phyloP scores from a whole-genome alignment of 1,284 basidiomycete genomes.

The Leccinum pachyderme region DNA sequence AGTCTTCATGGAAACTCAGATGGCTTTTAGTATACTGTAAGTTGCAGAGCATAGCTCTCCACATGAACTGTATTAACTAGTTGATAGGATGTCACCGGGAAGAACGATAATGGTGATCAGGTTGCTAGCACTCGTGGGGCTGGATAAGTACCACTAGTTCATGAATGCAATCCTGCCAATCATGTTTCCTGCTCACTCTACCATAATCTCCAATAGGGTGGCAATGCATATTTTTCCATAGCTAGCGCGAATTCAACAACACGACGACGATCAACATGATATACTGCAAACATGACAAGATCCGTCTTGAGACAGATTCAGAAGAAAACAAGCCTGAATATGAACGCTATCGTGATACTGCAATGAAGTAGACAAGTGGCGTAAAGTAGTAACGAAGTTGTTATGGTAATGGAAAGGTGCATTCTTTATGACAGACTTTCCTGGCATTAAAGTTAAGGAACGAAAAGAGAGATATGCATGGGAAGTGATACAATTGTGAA shows the following conservation, averaged over 20 bases:
- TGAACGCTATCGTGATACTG: slow-evolving; percentile 3
- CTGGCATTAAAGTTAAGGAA: slow-evolving; percentile 6
- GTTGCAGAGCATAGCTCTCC: neutral
- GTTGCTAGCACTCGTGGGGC: neutral
- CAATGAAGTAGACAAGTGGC: slow-evolving; percentile 10
- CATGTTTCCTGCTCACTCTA: too few relatives aligned
- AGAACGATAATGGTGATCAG: neutral
- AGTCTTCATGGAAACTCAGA: neutral
- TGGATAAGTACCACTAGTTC: neutral
- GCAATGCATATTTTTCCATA: slow-evolving; percentile 19
- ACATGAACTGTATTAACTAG: neutral
- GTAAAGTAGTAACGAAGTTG: slow-evolving; percentile 15
- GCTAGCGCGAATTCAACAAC: slow-evolving; percentile 25
- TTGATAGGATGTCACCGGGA: neutral
- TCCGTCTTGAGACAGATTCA: slow-evolving; percentile 5
- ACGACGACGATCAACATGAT: slow-evolving; percentile 23
- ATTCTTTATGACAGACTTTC: neutral
- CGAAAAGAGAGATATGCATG: slow-evolving; percentile 20
- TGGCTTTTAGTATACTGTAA: neutral
- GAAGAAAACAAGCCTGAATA: neutral
- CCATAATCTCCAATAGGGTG: too few relatives aligned
- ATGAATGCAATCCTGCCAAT: too few relatives aligned
- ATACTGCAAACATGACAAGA: slow-evolving; percentile 18
- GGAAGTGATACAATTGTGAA: slow-evolving; percentile 23
- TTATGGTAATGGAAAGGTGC: slow-evolving; percentile 8